These are phyloP conservation scores for Arctostaphylos glauca DNA, from an alignment of 148 eudicot species.

Conservation along the genomic window DNA sequence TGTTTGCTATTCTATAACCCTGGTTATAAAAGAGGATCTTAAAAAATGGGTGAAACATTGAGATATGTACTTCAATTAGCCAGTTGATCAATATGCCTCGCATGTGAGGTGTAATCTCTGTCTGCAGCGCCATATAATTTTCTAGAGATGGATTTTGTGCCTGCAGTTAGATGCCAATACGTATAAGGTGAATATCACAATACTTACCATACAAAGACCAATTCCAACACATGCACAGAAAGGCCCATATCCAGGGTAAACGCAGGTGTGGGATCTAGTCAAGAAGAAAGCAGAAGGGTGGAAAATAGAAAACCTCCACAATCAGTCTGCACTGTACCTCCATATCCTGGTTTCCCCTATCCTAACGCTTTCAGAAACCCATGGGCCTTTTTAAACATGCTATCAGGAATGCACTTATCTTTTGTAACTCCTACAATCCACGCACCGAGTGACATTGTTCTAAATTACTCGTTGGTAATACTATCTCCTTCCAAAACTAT, in stretches of 20 bases:
- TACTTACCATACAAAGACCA: background rate
- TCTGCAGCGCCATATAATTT: constrained; percentile 66
- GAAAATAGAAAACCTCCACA: background rate
- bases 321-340: background rate
- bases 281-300: background rate
- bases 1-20: background rate
- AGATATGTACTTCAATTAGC: constrained; percentile 69
- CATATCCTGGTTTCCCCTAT: background rate
- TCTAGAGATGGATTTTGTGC: constrained; percentile 44
- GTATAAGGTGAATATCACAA: background rate
- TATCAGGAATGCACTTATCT: background rate
- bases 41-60: constrained; percentile 2
- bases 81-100: constrained; percentile 85
- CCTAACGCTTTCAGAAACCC: background rate
- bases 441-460: background rate
- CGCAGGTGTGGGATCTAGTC: background rate
- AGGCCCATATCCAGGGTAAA: background rate
- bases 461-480: background rate
- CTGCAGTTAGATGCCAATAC: constrained; percentile 33
- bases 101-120: constrained; percentile 77
- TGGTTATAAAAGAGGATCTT: background rate
- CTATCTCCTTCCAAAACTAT: background rate
- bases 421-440: background rate
- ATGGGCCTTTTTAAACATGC: background rate
- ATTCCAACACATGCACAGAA: background rate